A percentile compares a stretch with the other conserved stretches of the same genome.
Evolutionary conservation across 495 filamentous ascomycete genomes (phyloP).

Genomic region (Tricharina praecox): DNA sequence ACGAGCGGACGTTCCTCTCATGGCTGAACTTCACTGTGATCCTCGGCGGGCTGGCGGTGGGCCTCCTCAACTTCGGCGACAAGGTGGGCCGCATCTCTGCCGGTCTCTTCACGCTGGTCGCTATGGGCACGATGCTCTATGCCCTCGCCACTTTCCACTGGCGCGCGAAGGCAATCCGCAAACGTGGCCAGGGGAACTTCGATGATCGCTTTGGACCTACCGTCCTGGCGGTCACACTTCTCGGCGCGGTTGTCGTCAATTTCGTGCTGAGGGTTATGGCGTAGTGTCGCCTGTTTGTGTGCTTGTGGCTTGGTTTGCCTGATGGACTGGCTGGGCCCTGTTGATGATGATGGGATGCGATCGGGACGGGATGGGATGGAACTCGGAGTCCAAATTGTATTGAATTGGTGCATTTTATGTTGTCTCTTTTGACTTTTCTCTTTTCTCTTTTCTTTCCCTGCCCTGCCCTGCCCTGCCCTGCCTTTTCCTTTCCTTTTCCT

Average conservation of each 20-base stretch:
- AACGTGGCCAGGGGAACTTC: constrained; percentile 83
- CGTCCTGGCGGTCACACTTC: constrained; percentile 63
- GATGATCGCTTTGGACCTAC: constrained; percentile 91
- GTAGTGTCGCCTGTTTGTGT: too few species aligned
- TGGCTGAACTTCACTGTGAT: constrained; percentile 99
- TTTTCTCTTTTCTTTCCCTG: too few species aligned
- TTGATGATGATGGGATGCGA: constrained; percentile 12
- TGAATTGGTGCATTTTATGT: too few species aligned
- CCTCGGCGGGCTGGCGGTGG: constrained; percentile 83
- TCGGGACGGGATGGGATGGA: too few species aligned
- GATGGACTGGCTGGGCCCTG: too few species aligned
- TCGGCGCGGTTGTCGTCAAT: constrained; percentile 80
- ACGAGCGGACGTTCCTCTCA: constrained; percentile 95
- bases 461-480: too few species aligned
- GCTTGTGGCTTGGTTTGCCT: too few species aligned
- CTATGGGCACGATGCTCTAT: constrained; percentile 91
- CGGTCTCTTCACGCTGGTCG: constrained; percentile 81
- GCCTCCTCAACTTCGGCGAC: constrained; percentile 96
- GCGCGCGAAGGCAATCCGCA: constrained; percentile 81
- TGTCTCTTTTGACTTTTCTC: too few species aligned
- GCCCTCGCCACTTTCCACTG: constrained; percentile 91
- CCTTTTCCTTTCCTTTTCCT: too few species aligned
- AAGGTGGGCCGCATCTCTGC: constrained; percentile 79
- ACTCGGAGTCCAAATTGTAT: too few species aligned
- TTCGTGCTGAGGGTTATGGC: constrained; percentile 71